Evolutionary conservation across 78 protist species (phyloP).

Genomic region (Dictyostelium citrinum): DNA sequence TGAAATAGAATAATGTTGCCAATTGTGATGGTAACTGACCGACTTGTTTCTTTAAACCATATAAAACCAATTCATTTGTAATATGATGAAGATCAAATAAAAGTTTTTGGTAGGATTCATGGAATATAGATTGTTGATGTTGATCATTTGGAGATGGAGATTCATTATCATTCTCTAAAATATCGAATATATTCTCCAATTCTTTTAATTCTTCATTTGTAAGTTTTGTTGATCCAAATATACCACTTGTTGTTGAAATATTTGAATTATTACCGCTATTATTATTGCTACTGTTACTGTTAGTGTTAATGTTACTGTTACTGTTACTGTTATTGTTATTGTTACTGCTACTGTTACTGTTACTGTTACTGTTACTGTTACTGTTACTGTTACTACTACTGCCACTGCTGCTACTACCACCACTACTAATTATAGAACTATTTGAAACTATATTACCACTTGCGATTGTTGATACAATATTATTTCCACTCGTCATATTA

Average conservation of each 20-base stretch:
- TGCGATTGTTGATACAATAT: not conserved
- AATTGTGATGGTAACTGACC: slow-evolving; percentile 71
- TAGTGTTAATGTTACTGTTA: too few relatives aligned
- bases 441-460: not conserved
- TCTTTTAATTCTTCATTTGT: slow-evolving; percentile 22
- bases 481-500: too few relatives aligned
- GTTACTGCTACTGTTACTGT: not conserved
- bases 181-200: not conserved
- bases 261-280: not conserved
- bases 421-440: not conserved
- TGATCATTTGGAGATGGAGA: not conserved
- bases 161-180: not conserved
- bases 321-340: not conserved
- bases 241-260: not conserved
- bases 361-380: not conserved
- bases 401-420: not conserved
- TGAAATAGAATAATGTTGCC: slow-evolving; percentile 59
- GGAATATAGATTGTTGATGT: not conserved
- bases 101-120: slow-evolving; percentile 22
- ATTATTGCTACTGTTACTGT: not conserved
- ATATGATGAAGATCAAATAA: slow-evolving; percentile 63
- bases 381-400: not conserved
- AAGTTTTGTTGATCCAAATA: not conserved
- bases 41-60: slow-evolving; percentile 71
- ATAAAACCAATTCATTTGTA: slow-evolving; percentile 60